These are phyloP conservation scores for Chenopodium berlandieri DNA, from an alignment of 148 eudicot genomes.

Conservation along the genomic window DNA sequence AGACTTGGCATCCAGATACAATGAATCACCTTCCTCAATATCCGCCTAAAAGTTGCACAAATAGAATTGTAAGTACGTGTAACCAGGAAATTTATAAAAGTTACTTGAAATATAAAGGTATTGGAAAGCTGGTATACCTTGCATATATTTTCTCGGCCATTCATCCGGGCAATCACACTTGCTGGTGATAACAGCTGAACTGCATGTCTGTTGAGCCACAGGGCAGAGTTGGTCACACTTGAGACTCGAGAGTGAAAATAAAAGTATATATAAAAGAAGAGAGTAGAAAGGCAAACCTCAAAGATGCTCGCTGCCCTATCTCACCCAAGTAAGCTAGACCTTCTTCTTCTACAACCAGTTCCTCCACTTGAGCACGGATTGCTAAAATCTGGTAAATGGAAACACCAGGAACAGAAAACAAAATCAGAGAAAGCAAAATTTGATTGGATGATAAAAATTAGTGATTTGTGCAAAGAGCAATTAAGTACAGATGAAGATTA, in stretches of 20 bases:
- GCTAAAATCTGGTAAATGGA: slow-evolving; percentile 68
- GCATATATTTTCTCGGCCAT: slow-evolving; percentile 91
- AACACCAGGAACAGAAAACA: slow-evolving; percentile 9
- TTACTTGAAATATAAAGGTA: neutral
- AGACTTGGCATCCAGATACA: slow-evolving; percentile 88
- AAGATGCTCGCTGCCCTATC: slow-evolving; percentile 85
- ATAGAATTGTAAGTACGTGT: neutral
- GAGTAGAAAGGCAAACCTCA: slow-evolving; percentile 50
- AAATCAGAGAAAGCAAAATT: neutral
- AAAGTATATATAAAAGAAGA: neutral
- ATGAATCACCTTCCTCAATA: slow-evolving; percentile 72
- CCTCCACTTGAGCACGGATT: slow-evolving; percentile 96
- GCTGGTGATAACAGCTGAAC: slow-evolving; percentile 90
- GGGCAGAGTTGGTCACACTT: neutral
- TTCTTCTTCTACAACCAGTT: slow-evolving; percentile 79
- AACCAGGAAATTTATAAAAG: neutral
- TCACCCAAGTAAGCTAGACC: slow-evolving; percentile 89
- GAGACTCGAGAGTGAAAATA: neutral
- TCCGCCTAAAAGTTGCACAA: slow-evolving; percentile 58
- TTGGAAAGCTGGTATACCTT: slow-evolving; percentile 51
- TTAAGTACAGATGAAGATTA: neutral
- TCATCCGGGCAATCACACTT: slow-evolving; percentile 81
- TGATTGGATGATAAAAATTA: neutral
- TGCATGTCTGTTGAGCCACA: slow-evolving; percentile 63
- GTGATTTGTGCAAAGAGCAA: neutral